These are phyloP conservation scores for Fusarium mangiferae DNA, from an alignment of 2,329 filamentous ascomycete species.

Conservation along the genomic window DNA sequence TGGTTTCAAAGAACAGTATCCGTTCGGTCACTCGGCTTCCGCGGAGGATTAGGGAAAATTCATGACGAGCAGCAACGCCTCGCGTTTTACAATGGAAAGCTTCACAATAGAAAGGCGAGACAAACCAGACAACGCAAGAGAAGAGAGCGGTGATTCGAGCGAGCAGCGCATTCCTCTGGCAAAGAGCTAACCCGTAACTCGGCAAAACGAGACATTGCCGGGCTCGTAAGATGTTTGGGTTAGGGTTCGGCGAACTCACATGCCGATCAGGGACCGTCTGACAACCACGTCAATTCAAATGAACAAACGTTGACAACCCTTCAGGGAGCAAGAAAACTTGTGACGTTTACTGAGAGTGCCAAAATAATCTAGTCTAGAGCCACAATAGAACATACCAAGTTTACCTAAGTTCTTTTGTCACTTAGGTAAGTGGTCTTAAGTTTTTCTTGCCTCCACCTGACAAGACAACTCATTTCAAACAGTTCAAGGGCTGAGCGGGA, in stretches of 20 bases:
- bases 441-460: not conserved
- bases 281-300: constrained; percentile 8
- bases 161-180: constrained; percentile 26
- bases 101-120: not conserved
- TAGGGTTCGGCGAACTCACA: constrained; percentile 4
- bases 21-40: constrained; percentile 2
- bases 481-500: not conserved
- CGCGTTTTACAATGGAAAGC: constrained; percentile 2
- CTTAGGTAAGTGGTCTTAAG: not conserved
- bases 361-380: not conserved
- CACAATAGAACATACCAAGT: not conserved
- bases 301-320: constrained; percentile 5
- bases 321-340: not conserved
- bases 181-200: constrained; percentile 8
- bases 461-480: constrained; percentile 10
- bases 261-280: constrained; percentile 16
- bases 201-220: not conserved
- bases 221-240: not conserved
- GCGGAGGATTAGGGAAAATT: not conserved
- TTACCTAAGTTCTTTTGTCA: not conserved
- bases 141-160: not conserved
- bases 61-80: not conserved
- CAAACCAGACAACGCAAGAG: not conserved
- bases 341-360: no score
- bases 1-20: constrained; percentile 1